phyloP scores from a whole-genome alignment of 768 basidiomycete species.

The Macrolepiota fuliginosa region DNA sequence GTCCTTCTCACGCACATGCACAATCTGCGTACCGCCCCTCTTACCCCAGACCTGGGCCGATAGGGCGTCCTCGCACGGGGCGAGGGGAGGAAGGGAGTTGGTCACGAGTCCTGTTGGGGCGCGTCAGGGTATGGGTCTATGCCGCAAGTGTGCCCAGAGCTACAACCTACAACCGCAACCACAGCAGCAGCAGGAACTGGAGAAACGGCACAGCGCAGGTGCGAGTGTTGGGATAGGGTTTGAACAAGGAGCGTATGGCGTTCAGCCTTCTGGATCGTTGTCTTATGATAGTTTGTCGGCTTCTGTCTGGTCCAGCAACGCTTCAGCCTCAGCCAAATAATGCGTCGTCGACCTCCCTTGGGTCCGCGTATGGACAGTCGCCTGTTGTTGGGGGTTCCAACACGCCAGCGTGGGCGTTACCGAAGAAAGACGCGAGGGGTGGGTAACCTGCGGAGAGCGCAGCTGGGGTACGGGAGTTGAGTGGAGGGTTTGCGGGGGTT shows the following conservation, averaged over 20 bases:
- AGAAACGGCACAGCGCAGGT: too few relatives aligned
- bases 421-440: constrained; percentile 25
- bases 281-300: not conserved
- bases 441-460: not conserved
- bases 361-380: constrained; percentile 8
- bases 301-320: not conserved
- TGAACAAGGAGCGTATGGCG: constrained; percentile 4
- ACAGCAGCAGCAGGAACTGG: not conserved
- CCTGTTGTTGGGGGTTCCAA: constrained; percentile 14
- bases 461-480: not conserved
- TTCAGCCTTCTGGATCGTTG: constrained; percentile 11
- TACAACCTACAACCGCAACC: constrained; percentile 15
- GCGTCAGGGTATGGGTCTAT: constrained; percentile 5
- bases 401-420: constrained; percentile 46
- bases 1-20: constrained; percentile 22
- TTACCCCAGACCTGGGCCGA: not conserved
- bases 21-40: constrained; percentile 15
- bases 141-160: constrained; percentile 14
- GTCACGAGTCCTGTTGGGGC: constrained; percentile 3
- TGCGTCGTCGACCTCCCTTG: constrained; percentile 7
- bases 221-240: not conserved
- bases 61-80: constrained; percentile 14
- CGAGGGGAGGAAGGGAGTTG: constrained; percentile 10
- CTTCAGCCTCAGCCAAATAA: constrained; percentile 13
- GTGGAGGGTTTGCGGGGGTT: constrained; percentile 5